A percentile compares a stretch with the other conserved stretches of the same genome.
Evolutionary conservation across 2,329 filamentous ascomycete genomes (phyloP).

Genomic region (Colletotrichum lupini): DNA sequence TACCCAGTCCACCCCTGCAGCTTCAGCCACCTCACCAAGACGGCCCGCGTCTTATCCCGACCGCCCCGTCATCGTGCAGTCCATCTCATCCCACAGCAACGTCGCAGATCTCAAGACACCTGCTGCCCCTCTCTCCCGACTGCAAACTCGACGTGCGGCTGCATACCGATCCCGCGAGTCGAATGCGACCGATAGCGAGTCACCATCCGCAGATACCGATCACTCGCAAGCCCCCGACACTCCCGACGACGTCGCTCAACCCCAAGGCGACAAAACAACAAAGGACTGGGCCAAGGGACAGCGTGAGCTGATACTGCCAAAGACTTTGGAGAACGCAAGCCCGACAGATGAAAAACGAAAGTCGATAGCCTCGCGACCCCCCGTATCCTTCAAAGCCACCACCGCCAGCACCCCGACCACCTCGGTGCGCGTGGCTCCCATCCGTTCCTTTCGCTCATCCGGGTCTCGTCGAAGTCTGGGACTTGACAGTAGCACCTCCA

Average conservation of each 20-base stretch:
- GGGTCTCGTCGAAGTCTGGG: conserved; percentile 65
- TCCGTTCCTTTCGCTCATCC: conserved; percentile 67
- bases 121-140: conserved; percentile 42
- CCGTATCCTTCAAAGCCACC: conserved; percentile 62
- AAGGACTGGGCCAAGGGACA: conserved; percentile 54
- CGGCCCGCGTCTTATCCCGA: conserved; percentile 52
- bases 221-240: conserved; percentile 45
- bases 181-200: conserved; percentile 46
- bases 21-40: conserved; percentile 38
- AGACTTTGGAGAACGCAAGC: conserved; percentile 49
- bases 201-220: conserved; percentile 46
- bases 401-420: conserved; percentile 43
- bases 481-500: conserved; percentile 62
- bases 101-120: conserved; percentile 39
- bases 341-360: conserved; percentile 61
- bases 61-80: conserved; percentile 38
- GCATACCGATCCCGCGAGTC: conserved; percentile 51
- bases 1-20: conserved; percentile 39
- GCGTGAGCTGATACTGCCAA: conserved; percentile 60
- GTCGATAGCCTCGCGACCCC: conserved; percentile 53
- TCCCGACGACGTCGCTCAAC: conserved; percentile 38
- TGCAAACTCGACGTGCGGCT: conserved; percentile 51
- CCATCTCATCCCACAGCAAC: conserved; percentile 26
- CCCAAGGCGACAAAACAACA: conserved; percentile 44
- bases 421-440: conserved; percentile 61